phyloP scores from a whole-genome alignment of 2,329 filamentous ascomycete genomes.

The Diaporthe amygdali region DNA sequence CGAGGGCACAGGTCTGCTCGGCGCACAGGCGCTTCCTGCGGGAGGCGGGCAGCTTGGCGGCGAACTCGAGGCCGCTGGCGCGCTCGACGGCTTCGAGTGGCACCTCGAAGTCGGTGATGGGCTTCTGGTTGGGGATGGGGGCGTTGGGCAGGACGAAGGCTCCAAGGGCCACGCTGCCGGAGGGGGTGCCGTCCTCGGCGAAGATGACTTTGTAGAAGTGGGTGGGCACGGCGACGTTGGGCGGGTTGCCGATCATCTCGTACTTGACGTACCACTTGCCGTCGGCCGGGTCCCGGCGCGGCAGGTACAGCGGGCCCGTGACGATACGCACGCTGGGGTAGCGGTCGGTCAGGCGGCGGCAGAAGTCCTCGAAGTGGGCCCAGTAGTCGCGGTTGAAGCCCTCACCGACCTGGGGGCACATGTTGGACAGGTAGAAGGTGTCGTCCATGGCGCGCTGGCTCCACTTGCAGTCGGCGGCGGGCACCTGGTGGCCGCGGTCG shows the following conservation, averaged over 20 bases:
- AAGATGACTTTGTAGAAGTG: constrained; percentile 99
- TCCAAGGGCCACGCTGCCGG: constrained; percentile 82
- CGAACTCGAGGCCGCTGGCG: constrained; percentile 91
- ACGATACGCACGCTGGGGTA: constrained; percentile 92
- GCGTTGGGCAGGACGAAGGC: constrained; percentile 97
- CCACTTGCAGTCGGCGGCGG: constrained; percentile 96
- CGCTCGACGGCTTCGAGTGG: constrained; percentile 91
- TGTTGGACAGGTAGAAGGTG: constrained; percentile 92
- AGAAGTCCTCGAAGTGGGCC: constrained; percentile 98
- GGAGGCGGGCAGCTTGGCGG: constrained; percentile 73
- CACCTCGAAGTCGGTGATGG: constrained; percentile 90
- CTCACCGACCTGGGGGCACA: constrained; percentile 98
- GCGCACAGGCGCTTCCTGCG: constrained; percentile 82
- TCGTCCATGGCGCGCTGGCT: constrained; percentile 92
- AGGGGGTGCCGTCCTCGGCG: constrained; percentile 77
- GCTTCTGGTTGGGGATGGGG: constrained; percentile 84
- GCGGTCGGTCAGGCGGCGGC: constrained; percentile 76
- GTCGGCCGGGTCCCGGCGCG: constrained; percentile 79
- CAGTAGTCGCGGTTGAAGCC: constrained; percentile 99
- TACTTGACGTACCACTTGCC: constrained; percentile 96
- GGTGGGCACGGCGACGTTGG: constrained; percentile 93
- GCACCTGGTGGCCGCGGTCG: constrained; percentile 95
- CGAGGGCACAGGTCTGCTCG: constrained; percentile 82
- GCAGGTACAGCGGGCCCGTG: constrained; percentile 92
- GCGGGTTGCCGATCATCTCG: constrained; percentile 93